Evolutionary conservation across 768 basidiomycete genomes (phyloP).

Genomic region (Auricularia auricula-judae): DNA sequence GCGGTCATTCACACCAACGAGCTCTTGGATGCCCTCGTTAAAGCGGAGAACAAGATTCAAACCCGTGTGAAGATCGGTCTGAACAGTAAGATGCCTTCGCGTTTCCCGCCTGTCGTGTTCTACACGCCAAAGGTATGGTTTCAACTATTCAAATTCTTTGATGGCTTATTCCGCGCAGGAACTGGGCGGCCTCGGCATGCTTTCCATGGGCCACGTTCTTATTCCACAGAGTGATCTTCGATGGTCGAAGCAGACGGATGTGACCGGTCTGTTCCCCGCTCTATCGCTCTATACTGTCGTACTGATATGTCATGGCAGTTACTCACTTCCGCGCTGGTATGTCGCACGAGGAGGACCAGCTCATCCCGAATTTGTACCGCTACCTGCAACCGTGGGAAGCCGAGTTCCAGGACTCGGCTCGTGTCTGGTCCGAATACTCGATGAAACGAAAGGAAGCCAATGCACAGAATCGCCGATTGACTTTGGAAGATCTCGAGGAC

Average conservation of each 20-base stretch:
- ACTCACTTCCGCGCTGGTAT: constrained; percentile 99
- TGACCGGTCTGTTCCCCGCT: constrained; percentile 45
- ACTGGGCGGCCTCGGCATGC: constrained; percentile 95
- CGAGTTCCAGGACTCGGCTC: constrained; percentile 94
- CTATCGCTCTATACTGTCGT: constrained; percentile 1
- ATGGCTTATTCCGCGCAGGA: constrained; percentile 36
- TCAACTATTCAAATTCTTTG: neutral
- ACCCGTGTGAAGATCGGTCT: constrained; percentile 99
- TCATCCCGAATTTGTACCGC: constrained; percentile 95
- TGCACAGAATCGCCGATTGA: constrained; percentile 92
- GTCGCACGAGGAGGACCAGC: constrained; percentile 89
- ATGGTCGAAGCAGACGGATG: constrained; percentile 98
- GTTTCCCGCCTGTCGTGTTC: constrained; percentile 95
- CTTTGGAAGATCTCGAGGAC: constrained; percentile 95
- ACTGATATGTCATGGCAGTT: constrained; percentile 30
- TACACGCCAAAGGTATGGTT: constrained; percentile 76
- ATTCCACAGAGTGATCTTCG: constrained; percentile 96
- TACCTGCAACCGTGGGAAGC: constrained; percentile 97
- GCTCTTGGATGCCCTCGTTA: constrained; percentile 88
- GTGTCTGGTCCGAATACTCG: constrained; percentile 98
- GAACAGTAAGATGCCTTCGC: constrained; percentile 98
- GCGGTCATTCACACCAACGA: constrained; percentile 97
- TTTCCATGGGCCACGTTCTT: constrained; percentile 98
- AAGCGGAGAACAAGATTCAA: constrained; percentile 99
- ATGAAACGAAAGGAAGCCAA: constrained; percentile 99